Evolutionary conservation across 2,329 filamentous ascomycete species (phyloP).

Genomic region (Dothistroma pini): DNA sequence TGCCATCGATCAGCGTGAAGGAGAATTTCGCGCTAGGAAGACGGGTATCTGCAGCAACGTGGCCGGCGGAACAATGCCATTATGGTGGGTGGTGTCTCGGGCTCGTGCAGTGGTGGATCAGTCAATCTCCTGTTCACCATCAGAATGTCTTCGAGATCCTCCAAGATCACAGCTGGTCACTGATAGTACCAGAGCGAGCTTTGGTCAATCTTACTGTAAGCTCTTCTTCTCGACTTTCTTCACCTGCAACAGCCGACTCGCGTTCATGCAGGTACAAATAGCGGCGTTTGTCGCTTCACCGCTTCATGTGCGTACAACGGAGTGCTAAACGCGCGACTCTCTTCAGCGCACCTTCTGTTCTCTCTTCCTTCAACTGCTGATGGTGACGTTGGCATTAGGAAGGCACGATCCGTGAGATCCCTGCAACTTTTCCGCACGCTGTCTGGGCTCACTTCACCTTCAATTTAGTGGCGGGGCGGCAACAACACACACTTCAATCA

Average conservation of each 20-base stretch:
- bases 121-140: neutral
- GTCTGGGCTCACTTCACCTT: neutral
- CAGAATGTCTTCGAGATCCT: neutral
- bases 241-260: neutral
- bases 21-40: neutral
- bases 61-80: constrained; percentile 9
- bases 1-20: neutral
- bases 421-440: neutral
- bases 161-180: neutral
- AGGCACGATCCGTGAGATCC: constrained; percentile 1
- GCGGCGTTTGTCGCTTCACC: neutral
- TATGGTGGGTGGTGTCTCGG: constrained; percentile 15
- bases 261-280: constrained; percentile 1
- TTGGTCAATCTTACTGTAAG: neutral
- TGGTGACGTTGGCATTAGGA: constrained; percentile 1
- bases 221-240: neutral
- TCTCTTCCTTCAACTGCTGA: neutral
- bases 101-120: constrained; percentile 10
- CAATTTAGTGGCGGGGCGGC: constrained; percentile 1
- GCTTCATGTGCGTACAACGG: neutral
- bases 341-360: neutral
- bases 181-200: neutral
- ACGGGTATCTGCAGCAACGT: neutral
- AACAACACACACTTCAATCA: neutral
- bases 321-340: neutral